Conservation (phyloP, 1,284 basidiomycete genomes). For the Phellinidium pouzarii region DNA sequence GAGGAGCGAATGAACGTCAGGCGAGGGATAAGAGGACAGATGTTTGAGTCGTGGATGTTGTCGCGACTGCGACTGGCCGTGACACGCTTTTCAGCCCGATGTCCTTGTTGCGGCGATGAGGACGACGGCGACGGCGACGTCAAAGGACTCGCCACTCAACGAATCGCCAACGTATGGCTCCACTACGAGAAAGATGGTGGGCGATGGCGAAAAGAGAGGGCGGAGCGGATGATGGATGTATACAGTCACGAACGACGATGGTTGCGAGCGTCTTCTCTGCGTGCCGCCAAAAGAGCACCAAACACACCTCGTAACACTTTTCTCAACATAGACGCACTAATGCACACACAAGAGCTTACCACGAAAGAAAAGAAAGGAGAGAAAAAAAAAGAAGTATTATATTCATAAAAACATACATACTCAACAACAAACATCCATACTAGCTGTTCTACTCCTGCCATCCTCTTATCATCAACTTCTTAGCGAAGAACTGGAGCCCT, state of each 20-base stretch:
- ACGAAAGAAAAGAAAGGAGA: neutral
- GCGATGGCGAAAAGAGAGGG: neutral
- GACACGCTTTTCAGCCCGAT: neutral
- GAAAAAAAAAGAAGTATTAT: neutral
- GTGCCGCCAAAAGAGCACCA: constrained; percentile 4
- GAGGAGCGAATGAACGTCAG: neutral
- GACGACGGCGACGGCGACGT: neutral
- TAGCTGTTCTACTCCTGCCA: neutral
- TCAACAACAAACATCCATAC: neutral
- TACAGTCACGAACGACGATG: constrained; percentile 1
- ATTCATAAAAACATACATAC: constrained; percentile 5
- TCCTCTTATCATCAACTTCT: neutral
- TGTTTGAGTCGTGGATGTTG: neutral
- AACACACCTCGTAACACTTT: constrained; percentile 1
- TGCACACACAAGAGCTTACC: neutral
- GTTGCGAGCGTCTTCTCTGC: neutral
- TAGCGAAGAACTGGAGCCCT: no score
- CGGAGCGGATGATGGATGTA: neutral
- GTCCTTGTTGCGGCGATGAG: neutral
- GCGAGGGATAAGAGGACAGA: neutral
- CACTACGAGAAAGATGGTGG: neutral
- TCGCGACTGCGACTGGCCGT: neutral
- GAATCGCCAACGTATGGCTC: neutral
- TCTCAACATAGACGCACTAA: neutral
- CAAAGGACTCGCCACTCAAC: neutral